phyloP scores from a whole-genome alignment of 2,329 filamentous ascomycete genomes.

The Calonectria naviculata region DNA sequence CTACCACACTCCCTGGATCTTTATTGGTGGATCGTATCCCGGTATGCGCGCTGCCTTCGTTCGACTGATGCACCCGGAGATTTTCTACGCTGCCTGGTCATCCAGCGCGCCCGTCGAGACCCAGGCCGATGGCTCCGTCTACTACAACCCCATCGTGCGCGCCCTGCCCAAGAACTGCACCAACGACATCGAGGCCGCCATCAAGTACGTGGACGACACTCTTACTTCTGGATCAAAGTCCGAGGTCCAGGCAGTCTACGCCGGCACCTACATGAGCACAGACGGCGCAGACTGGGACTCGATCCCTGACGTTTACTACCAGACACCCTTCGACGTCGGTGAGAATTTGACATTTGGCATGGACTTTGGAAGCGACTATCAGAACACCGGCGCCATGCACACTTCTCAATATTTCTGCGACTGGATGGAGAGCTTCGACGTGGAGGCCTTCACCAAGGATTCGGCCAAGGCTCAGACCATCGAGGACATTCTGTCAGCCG shows the following conservation, averaged over 20 bases:
- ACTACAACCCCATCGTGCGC: conserved; percentile 58
- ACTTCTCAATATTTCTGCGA: conserved; percentile 15
- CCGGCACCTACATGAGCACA: not conserved
- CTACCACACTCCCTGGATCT: conserved; percentile 61
- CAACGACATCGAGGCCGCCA: conserved; percentile 55
- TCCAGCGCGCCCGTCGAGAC: conserved; percentile 61
- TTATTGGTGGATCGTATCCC: conserved; percentile 62
- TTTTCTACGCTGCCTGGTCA: conserved; percentile 62
- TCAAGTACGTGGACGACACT: conserved; percentile 56
- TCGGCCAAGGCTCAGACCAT: not conserved
- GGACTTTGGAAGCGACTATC: conserved; percentile 13
- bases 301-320: not conserved
- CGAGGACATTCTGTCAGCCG: not conserved
- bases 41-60: conserved; percentile 62
- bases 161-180: conserved; percentile 61
- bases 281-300: not conserved
- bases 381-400: conserved; percentile 9
- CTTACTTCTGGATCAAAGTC: conserved; percentile 4
- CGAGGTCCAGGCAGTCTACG: not conserved
- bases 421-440: conserved; percentile 21
- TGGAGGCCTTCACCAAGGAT: not conserved
- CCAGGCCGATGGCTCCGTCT: conserved; percentile 58
- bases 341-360: conserved; percentile 19
- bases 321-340: conserved; percentile 7
- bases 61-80: conserved; percentile 56